phyloP scores from a whole-genome alignment of 352 stramenopile genomes.

The Globisporangium abappressorium region DNA sequence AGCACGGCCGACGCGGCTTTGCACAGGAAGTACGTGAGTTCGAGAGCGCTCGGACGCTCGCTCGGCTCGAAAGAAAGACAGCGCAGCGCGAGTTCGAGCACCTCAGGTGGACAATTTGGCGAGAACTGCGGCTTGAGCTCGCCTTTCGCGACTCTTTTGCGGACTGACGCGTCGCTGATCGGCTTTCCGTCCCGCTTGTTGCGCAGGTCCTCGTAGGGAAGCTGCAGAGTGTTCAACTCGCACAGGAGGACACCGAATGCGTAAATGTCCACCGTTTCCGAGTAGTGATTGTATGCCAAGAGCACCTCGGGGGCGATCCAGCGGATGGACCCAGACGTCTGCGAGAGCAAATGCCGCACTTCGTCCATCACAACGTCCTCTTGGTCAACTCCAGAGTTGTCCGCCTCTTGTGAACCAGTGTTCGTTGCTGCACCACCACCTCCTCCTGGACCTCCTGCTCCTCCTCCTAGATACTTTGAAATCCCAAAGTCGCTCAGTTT shows the following conservation, averaged over 20 bases:
- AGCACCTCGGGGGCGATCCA: slow-evolving; percentile 26
- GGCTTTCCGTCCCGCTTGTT: slow-evolving; percentile 7
- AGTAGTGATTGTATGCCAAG: slow-evolving; percentile 21
- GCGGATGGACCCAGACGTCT: slow-evolving; percentile 11
- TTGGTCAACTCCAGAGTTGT: not conserved
- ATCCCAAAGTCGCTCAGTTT: slow-evolving; percentile 31
- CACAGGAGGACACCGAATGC: slow-evolving; percentile 23
- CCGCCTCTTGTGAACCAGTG: not conserved
- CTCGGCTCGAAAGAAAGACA: slow-evolving; percentile 35
- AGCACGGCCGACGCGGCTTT: slow-evolving; percentile 19
- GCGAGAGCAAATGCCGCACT: slow-evolving; percentile 21
- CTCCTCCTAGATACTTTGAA: slow-evolving; percentile 18
- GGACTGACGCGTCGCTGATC: slow-evolving; percentile 23
- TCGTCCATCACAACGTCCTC: slow-evolving; percentile 17
- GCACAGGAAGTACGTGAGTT: slow-evolving; percentile 21
- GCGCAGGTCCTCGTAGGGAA: slow-evolving; percentile 18
- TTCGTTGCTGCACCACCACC: not conserved
- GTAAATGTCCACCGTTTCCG: slow-evolving; percentile 24
- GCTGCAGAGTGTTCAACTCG: slow-evolving; percentile 24
- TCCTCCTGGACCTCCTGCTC: not conserved
- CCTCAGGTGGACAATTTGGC: slow-evolving; percentile 21
- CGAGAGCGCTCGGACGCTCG: slow-evolving; percentile 25
- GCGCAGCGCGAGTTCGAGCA: slow-evolving; percentile 25
- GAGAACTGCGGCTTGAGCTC: slow-evolving; percentile 31
- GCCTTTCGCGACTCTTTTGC: slow-evolving; percentile 28